Conservation (phyloP, 768 basidiomycete genomes). For the Leccinum variicolor region DNA sequence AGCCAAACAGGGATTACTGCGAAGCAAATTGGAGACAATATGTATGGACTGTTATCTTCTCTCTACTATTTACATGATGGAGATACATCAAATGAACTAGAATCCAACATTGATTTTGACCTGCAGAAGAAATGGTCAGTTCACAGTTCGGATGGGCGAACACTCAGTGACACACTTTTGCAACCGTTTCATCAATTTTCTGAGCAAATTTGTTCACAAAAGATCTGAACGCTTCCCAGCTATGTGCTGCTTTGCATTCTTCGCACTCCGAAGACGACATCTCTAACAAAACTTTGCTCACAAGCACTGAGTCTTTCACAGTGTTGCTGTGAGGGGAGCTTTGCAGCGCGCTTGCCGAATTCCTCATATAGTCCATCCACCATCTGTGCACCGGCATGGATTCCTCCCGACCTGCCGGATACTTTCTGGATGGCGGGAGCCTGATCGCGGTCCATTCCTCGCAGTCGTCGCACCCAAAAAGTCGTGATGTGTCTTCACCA, state of each 20-base stretch:
- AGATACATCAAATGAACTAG: neutral
- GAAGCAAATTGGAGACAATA: neutral
- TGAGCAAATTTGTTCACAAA: conserved; percentile 11
- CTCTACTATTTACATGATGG: conserved; percentile 10
- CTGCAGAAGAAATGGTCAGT: neutral
- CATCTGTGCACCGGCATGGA: neutral
- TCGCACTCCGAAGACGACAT: conserved; percentile 8
- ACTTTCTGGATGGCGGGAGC: neutral
- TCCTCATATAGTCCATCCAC: conserved; percentile 17
- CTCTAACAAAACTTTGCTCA: neutral
- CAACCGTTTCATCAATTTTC: conserved; percentile 4
- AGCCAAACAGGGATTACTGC: too few species aligned
- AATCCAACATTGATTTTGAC: conserved; percentile 10
- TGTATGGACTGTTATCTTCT: conserved; percentile 2
- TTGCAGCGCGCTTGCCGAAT: conserved; percentile 4
- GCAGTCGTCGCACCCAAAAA: neutral
- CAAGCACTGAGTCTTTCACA: conserved; percentile 3
- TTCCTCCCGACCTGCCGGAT: neutral
- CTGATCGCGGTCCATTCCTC: neutral
- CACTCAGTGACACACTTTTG: conserved; percentile 1
- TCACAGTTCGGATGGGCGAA: neutral
- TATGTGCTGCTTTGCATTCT: neutral
- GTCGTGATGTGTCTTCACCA: neutral
- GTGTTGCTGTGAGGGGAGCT: neutral
- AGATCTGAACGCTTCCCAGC: conserved; percentile 1